Base-by-base conservation (phyloP, 352 stramenopile species). In the Globisporangium apiculatum region DNA sequence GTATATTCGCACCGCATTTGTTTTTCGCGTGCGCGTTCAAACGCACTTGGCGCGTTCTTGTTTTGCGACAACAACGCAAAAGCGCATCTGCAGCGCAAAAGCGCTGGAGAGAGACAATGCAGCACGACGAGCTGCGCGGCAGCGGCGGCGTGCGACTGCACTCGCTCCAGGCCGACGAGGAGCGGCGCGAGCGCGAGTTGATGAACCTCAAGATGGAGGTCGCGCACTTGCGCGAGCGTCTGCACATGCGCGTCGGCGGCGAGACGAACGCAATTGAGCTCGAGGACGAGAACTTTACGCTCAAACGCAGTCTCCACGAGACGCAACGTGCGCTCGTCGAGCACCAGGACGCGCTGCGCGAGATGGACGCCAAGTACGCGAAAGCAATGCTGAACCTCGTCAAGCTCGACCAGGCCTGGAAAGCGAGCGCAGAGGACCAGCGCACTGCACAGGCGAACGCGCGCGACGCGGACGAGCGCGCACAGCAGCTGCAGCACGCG, bases 181-280 rank as follows among this genome's bases (percentile, higher is more conserved):
- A 84, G 57, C 67, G 66, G 36, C 66, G 64, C 49, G 84, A 88
- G 56, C 78, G 84, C 49, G 76, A 91, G 59, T 48, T 83, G 36
- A 88, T 94, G 78, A 86, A 90, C 71, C 73, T 91, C 48, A 94
- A 94, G 68, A 91, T 94, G 60, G 82, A 94, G 71, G 67, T 85
- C 43, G 73, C 84, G 48, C 80, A 92, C 58, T 58, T 94, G 56
- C 78, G 82, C 35, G 68, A 73, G 57, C 76, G 84, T 3, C 69
- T 94, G 50, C 68, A 76, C 18, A 58, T 82, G 61, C 80, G 84
- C 52, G 80, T 92, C 54, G 84, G 84, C 54, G 84, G 84, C 51
- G 79, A 91, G 61, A 71, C 78, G 57, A 87, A 69, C 24, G 81
- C 84, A 11, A 75, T 75, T 35, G 80, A 91, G 66, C 74, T 94